Conservation (phyloP, 768 basidiomycete species). For the Rhodosporidiobolus odoratus region DNA sequence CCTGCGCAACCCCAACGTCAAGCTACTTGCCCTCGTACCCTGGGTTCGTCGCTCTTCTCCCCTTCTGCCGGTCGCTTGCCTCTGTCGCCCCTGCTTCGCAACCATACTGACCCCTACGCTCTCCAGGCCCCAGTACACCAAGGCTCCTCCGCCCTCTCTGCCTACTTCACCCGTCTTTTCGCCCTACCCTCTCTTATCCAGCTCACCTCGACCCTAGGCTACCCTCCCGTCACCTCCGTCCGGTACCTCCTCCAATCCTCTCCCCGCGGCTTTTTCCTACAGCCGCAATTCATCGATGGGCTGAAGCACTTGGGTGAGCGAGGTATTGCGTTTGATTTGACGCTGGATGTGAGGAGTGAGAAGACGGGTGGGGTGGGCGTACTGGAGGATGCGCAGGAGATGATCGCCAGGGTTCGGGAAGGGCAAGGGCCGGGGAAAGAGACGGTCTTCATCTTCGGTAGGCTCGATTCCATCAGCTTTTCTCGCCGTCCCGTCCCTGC, state of each 20-base stretch:
- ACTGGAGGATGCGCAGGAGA: slow-evolving; percentile 31
- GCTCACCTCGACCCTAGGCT: slow-evolving; percentile 11
- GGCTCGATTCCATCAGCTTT: background rate
- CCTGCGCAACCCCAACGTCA: background rate
- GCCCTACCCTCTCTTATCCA: slow-evolving; percentile 12
- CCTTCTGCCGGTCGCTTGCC: no score
- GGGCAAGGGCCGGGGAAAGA: slow-evolving; percentile 9
- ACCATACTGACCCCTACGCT: background rate
- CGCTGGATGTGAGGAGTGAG: slow-evolving; percentile 23
- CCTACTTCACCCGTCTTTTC: slow-evolving; percentile 16
- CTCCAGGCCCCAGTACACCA: slow-evolving; percentile 20
- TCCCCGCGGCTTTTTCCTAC: slow-evolving; percentile 25
- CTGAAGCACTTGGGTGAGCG: slow-evolving; percentile 20
- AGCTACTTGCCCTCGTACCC: slow-evolving; percentile 25
- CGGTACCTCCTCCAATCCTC: slow-evolving; percentile 36
- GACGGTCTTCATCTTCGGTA: slow-evolving; percentile 32
- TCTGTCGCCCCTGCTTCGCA: background rate
- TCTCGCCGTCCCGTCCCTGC: no score
- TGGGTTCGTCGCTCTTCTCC: slow-evolving; percentile 15
- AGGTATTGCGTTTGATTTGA: slow-evolving; percentile 33
- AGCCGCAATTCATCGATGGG: slow-evolving; percentile 11
- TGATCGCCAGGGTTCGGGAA: slow-evolving; percentile 15
- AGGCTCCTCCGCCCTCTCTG: slow-evolving; percentile 2
- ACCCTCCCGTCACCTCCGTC: slow-evolving; percentile 15
- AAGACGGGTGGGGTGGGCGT: slow-evolving; percentile 11